Evolutionary conservation across 2,329 filamentous ascomycete species (phyloP).

Genomic region (Monilinia fructicola): DNA sequence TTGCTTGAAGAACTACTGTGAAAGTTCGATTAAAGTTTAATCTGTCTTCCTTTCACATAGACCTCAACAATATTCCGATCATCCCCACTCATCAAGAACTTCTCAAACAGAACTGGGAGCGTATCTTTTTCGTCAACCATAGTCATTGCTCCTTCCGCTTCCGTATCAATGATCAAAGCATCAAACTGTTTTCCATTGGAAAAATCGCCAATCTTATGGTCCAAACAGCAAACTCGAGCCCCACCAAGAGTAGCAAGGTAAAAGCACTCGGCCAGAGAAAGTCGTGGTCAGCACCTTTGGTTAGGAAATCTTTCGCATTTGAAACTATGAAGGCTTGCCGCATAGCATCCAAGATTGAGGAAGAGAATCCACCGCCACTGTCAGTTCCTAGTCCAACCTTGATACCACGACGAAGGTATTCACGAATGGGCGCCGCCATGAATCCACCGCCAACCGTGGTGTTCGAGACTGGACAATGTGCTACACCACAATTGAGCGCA

Average conservation of each 20-base stretch:
- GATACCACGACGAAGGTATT: conserved; percentile 56
- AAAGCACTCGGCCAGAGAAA: conserved; percentile 40
- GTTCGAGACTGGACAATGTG: conserved; percentile 65
- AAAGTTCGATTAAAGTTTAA: conserved; percentile 20
- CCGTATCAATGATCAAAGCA: conserved; percentile 78
- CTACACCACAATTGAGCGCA: conserved; percentile 55
- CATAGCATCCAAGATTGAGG: conserved; percentile 58
- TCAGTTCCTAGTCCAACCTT: conserved; percentile 69
- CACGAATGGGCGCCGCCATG: conserved; percentile 60
- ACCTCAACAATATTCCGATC: conserved; percentile 83
- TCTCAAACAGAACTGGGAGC: conserved; percentile 55
- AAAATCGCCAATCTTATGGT: conserved; percentile 71
- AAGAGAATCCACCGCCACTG: conserved; percentile 61
- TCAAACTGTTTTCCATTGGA: conserved; percentile 85
- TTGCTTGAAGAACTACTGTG: background rate
- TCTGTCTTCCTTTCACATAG: conserved; percentile 70
- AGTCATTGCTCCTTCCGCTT: conserved; percentile 51
- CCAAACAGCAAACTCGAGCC: conserved; percentile 54
- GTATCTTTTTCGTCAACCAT: conserved; percentile 24
- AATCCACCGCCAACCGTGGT: conserved; percentile 62
- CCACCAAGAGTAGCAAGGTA: conserved; percentile 53
- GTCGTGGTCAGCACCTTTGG: conserved; percentile 40
- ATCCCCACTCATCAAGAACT: conserved; percentile 91
- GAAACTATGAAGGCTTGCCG: conserved; percentile 53
- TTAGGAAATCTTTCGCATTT: conserved; percentile 48